Percentiles rank a stretch among this genome's conserved stretches.
These are phyloP conservation scores for Helicocarpus griseus DNA, from an alignment of 2,329 filamentous ascomycete genomes.

Conservation along the genomic window DNA sequence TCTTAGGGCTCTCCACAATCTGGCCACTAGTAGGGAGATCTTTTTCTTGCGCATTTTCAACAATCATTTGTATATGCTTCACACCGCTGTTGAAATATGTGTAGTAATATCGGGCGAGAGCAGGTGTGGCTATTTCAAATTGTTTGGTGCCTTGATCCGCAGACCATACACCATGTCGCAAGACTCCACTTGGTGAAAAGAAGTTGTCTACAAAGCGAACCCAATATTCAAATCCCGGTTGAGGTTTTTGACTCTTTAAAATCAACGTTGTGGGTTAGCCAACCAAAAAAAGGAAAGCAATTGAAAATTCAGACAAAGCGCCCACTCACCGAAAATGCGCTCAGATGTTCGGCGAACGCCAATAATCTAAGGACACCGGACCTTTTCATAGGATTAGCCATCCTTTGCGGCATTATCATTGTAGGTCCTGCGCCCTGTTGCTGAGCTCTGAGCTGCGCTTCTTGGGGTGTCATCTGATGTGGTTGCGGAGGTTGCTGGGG, in stretches of 20 bases:
- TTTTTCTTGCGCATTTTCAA: constrained; percentile 57
- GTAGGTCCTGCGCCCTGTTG: constrained; percentile 25
- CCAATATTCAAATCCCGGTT: constrained; percentile 65
- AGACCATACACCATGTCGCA: constrained; percentile 59
- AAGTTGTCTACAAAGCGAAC: constrained; percentile 67
- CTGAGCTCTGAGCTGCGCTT: constrained; percentile 32
- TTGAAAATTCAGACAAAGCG: background rate
- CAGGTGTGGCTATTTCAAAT: constrained; percentile 76
- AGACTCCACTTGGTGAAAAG: constrained; percentile 67
- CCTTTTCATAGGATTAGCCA: constrained; percentile 27
- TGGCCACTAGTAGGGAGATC: constrained; percentile 54
- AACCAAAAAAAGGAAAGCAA: background rate
- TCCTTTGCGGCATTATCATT: constrained; percentile 31
- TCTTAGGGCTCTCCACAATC: constrained; percentile 64
- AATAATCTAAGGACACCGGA: constrained; percentile 44
- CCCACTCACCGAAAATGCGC: constrained; percentile 47
- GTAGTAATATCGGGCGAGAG: constrained; percentile 78
- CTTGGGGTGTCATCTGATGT: constrained; percentile 29
- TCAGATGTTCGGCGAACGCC: constrained; percentile 48
- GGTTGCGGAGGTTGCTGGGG: constrained; percentile 21
- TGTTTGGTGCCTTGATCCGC: constrained; percentile 57
- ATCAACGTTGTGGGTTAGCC: background rate
- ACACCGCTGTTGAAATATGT: constrained; percentile 84
- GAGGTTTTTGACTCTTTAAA: constrained; percentile 44
- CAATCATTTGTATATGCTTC: constrained; percentile 71